Conservation (phyloP, 805 yeast species). For the Candida golubevii region DNA sequence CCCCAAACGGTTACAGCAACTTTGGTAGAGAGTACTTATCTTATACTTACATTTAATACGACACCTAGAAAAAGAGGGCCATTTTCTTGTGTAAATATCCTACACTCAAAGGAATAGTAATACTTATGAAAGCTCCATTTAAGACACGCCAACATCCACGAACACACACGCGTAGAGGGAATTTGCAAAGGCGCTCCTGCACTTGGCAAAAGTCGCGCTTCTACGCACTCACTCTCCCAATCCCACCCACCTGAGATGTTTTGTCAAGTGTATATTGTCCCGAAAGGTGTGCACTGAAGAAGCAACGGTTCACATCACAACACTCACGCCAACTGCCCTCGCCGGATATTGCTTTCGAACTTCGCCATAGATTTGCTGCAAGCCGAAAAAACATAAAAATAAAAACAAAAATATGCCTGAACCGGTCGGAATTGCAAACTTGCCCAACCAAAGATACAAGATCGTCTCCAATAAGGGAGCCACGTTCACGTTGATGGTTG, state of each 20-base stretch:
- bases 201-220: no score
- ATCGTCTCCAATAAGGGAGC: slow-evolving; percentile 73
- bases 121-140: no score
- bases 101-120: no score
- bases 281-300: slow-evolving; percentile 4
- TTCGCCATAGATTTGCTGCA: not conserved
- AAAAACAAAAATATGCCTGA: slow-evolving; percentile 37
- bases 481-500: slow-evolving; percentile 75
- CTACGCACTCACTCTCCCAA: no score
- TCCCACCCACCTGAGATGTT: not conserved
- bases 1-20: no score
- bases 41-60: no score
- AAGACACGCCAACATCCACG: no score
- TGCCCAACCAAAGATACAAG: slow-evolving; percentile 76
- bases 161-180: not conserved
- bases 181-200: not conserved
- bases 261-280: not conserved
- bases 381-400: not conserved
- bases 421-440: slow-evolving; percentile 65
- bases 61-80: no score
- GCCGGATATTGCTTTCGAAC: no score
- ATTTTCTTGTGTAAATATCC: no score
- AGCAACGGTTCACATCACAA: slow-evolving; percentile 2
- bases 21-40: no score
- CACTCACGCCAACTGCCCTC: not conserved